A percentile compares a stretch with the other conserved stretches of the same genome.
Evolutionary conservation across 257 asterid genomes (phyloP).

Genomic region (Dorcoceras hygrometricum): DNA sequence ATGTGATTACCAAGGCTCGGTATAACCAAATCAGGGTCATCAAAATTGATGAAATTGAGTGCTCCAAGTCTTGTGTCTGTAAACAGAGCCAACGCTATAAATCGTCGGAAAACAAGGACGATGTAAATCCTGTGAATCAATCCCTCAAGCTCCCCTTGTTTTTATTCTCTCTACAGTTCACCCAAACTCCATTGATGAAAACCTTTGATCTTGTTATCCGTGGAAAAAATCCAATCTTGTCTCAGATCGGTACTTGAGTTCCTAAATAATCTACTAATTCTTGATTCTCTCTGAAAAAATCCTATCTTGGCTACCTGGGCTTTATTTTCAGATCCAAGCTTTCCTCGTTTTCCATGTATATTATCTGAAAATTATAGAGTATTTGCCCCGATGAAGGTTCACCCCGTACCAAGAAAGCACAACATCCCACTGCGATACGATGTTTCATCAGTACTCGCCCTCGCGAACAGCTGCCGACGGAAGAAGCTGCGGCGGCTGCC

Average conservation of each 20-base stretch:
- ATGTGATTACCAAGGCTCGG: too few species aligned
- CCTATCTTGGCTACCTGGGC: not conserved
- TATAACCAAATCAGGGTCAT: too few species aligned
- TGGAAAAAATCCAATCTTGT: not conserved
- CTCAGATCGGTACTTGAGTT: not conserved
- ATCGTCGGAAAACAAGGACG: not conserved
- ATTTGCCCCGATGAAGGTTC: conserved; percentile 56
- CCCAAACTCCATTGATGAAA: not conserved
- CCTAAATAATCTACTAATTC: not conserved
- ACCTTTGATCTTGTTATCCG: not conserved
- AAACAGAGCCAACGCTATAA: not conserved
- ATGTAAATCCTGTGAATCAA: not conserved
- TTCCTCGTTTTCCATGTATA: not conserved
- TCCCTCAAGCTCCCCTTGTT: not conserved
- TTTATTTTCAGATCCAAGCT: not conserved
- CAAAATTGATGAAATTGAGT: too few species aligned
- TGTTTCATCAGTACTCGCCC: conserved; percentile 53
- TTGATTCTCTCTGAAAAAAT: not conserved
- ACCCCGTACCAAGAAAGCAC: conserved; percentile 57
- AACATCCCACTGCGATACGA: conserved; percentile 63
- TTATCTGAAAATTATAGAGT: not conserved
- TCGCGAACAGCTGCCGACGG: conserved; percentile 48
- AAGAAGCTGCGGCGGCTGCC: conserved; percentile 77
- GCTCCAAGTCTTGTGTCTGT: too few species aligned
- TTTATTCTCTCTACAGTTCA: not conserved